A percentile compares a stretch with the other conserved stretches of the same genome.
Conservation (phyloP, 169 alveolate species). For the Hepatocystis sp. region DNA sequence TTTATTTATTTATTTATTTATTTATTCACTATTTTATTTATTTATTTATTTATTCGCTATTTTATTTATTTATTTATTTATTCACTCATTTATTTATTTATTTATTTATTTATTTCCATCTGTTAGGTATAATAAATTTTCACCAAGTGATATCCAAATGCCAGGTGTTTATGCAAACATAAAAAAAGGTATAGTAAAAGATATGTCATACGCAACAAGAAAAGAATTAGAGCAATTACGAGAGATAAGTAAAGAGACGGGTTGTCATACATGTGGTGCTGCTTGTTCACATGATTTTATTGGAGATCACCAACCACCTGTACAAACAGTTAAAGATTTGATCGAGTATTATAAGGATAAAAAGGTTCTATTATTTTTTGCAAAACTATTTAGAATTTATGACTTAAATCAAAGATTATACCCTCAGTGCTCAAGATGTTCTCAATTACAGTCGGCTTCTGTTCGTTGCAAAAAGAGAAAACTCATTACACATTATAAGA, state of each 20-base stretch:
- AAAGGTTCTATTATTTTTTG: constrained; percentile 3
- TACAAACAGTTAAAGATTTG: constrained; percentile 48
- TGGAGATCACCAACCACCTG: constrained; percentile 75
- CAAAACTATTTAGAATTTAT: constrained; percentile 56
- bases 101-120: too few species aligned
- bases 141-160: constrained; percentile 73
- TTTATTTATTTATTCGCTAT: too few species aligned
- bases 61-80: too few species aligned
- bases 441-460: constrained; percentile 65
- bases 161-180: constrained; percentile 60
- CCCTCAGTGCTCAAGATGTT: constrained; percentile 64
- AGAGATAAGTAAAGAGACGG: constrained; percentile 31
- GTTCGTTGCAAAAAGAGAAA: constrained; percentile 45
- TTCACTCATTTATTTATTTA: too few species aligned
- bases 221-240: constrained; percentile 43
- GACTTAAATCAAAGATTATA: constrained; percentile 57
- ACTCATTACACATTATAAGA: constrained; percentile 56
- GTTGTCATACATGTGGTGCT: constrained; percentile 75
- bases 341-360: constrained; percentile 27
- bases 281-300: constrained; percentile 35
- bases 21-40: too few species aligned
- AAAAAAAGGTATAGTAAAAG: constrained; percentile 31
- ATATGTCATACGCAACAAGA: constrained; percentile 67
- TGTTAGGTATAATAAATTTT: constrained; percentile 39
- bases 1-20: too few species aligned